These are phyloP conservation scores for Teratosphaeria zuluensis DNA, from an alignment of 2,329 filamentous ascomycete genomes.

Conservation along the genomic window DNA sequence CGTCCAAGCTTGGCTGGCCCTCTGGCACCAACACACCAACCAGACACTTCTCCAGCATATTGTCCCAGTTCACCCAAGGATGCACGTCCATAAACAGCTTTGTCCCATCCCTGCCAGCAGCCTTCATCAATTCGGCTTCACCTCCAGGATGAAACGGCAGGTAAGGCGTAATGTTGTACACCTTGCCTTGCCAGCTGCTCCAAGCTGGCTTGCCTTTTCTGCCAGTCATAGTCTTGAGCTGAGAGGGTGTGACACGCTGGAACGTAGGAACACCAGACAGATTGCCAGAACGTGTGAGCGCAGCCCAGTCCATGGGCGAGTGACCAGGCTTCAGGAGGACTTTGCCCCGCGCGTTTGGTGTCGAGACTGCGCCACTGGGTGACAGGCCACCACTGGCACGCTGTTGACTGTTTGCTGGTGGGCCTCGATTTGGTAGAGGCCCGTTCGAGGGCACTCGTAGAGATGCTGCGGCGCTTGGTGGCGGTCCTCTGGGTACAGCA, in stretches of 20 bases:
- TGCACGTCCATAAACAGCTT: conserved; percentile 55
- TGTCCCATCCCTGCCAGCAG: conserved; percentile 58
- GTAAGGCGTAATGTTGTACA: conserved; percentile 92
- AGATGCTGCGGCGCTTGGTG: conserved; percentile 24
- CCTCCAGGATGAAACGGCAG: conserved; percentile 85
- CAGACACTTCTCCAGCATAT: conserved; percentile 51
- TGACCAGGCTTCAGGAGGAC: conserved; percentile 81
- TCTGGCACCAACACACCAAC: conserved; percentile 53
- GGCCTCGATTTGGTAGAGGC: conserved; percentile 39
- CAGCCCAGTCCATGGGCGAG: conserved; percentile 93
- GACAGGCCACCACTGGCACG: conserved; percentile 27
- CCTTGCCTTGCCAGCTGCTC: conserved; percentile 79
- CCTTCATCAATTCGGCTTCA: conserved; percentile 70
- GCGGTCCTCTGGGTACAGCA: conserved; percentile 5
- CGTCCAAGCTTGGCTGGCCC: conserved; percentile 38
- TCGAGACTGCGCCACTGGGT: conserved; percentile 25
- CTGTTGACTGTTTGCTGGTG: conserved; percentile 28
- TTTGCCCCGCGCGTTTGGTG: conserved; percentile 45
- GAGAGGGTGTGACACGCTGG: conserved; percentile 69
- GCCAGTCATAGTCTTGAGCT: conserved; percentile 70
- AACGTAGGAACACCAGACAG: conserved; percentile 42
- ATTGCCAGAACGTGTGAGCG: conserved; percentile 48
- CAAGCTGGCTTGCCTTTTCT: conserved; percentile 75
- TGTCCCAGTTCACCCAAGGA: conserved; percentile 62
- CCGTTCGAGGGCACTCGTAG: conserved; percentile 37